Conservation (phyloP, 2,329 filamentous ascomycete genomes). For the Cercospora sesami region DNA sequence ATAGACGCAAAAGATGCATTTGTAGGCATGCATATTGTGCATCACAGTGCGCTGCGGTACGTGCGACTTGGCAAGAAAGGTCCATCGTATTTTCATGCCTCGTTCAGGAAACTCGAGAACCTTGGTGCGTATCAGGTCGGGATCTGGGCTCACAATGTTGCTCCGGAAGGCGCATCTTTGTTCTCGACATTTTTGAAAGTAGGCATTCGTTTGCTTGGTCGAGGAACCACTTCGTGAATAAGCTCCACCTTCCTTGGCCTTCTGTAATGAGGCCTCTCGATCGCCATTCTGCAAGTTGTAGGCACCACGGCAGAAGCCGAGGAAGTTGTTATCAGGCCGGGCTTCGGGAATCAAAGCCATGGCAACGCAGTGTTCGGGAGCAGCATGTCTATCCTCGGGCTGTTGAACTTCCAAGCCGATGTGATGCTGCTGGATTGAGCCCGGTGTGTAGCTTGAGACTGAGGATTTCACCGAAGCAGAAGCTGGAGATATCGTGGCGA, state of each 20-base stretch:
- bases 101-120: slow-evolving; percentile 22
- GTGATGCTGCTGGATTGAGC: not conserved
- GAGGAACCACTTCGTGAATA: slow-evolving; percentile 10
- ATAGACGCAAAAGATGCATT: slow-evolving; percentile 50
- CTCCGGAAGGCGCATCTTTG: slow-evolving; percentile 48
- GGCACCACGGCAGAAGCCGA: slow-evolving; percentile 49
- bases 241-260: slow-evolving; percentile 24
- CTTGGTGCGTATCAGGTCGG: slow-evolving; percentile 31
- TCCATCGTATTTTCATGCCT: slow-evolving; percentile 49
- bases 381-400: slow-evolving; percentile 1
- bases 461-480: not conserved
- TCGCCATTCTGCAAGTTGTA: slow-evolving; percentile 43
- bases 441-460: not conserved
- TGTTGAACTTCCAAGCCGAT: not conserved
- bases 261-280: slow-evolving; percentile 34
- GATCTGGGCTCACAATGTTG: slow-evolving; percentile 37
- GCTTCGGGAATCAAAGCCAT: slow-evolving; percentile 26
- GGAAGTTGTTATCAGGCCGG: slow-evolving; percentile 35
- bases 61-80: slow-evolving; percentile 51
- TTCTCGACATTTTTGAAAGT: slow-evolving; percentile 42
- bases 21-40: slow-evolving; percentile 39
- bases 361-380: not conserved
- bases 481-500: not conserved
- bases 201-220: slow-evolving; percentile 23
- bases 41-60: slow-evolving; percentile 38